Percentiles rank a stretch among this genome's conserved stretches.
These are phyloP conservation scores for Prunus armeniaca DNA, from an alignment of 306 rosid species.

Conservation along the genomic window DNA sequence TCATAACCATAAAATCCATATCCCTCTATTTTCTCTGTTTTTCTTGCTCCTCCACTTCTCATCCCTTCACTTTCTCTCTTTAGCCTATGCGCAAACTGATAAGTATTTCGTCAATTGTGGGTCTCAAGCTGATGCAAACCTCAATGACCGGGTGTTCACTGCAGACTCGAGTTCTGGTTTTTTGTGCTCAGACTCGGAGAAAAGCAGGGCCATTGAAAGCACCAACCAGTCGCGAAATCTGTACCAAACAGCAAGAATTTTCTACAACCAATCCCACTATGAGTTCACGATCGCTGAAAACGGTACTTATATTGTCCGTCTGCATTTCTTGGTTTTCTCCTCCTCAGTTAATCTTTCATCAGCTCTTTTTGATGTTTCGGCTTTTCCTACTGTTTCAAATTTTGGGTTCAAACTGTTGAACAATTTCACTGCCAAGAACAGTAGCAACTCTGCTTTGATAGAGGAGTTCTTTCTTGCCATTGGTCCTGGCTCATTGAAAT, in stretches of 20 bases:
- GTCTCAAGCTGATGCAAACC: background rate
- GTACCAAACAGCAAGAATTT: conserved; percentile 35
- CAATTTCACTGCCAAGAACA: conserved; percentile 23
- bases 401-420: conserved; percentile 25
- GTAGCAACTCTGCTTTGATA: conserved; percentile 6
- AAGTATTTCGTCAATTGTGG: conserved; percentile 50
- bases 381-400: conserved; percentile 27
- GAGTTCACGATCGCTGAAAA: background rate
- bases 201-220: background rate
- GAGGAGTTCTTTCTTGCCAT: conserved; percentile 33
- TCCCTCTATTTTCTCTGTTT: background rate
- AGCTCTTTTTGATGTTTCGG: conserved; percentile 43
- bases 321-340: conserved; percentile 47
- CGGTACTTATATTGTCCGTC: conserved; percentile 41
- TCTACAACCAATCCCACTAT: background rate
- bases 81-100: background rate
- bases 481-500: background rate
- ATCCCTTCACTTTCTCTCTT: conserved; percentile 29
- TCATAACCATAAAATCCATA: background rate
- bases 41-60: conserved; percentile 14
- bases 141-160: background rate
- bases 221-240: background rate
- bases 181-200: background rate
- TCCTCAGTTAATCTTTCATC: conserved; percentile 7
- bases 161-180: conserved; percentile 5